Conservation (phyloP, 2,329 filamentous ascomycete species). For the Diaporthe batatas region DNA sequence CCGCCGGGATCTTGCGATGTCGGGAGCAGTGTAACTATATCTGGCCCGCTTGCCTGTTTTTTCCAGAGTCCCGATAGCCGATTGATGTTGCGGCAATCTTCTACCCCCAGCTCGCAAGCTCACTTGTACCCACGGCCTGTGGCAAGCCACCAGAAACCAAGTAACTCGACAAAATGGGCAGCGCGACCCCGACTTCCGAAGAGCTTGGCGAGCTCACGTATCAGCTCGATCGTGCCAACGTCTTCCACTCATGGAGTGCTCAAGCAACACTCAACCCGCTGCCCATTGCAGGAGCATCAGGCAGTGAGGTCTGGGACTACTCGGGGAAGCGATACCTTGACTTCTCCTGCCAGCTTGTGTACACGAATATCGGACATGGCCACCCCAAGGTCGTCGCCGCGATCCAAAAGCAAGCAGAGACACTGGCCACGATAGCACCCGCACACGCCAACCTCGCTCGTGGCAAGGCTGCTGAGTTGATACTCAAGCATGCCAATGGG, state of each 20-base stretch:
- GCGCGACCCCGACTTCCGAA: slow-evolving; percentile 34
- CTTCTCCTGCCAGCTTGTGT: slow-evolving; percentile 41
- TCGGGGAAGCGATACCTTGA: slow-evolving; percentile 42
- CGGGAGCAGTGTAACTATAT: slow-evolving; percentile 8
- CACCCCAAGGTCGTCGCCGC: slow-evolving; percentile 42
- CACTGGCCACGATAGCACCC: slow-evolving; percentile 37
- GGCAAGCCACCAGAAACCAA: not conserved
- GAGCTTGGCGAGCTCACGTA: slow-evolving; percentile 39
- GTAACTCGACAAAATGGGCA: slow-evolving; percentile 33
- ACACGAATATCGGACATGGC: slow-evolving; percentile 41
- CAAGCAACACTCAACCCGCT: slow-evolving; percentile 39
- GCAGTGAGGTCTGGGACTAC: slow-evolving; percentile 41
- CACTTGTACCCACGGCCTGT: not conserved
- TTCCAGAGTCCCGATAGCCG: not conserved
- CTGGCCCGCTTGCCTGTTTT: not conserved
- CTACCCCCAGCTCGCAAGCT: not conserved
- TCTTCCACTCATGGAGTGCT: slow-evolving; percentile 42
- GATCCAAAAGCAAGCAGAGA: slow-evolving; percentile 40
- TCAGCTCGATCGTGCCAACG: slow-evolving; percentile 39
- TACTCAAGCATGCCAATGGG: slow-evolving; percentile 40
- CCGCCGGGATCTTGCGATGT: slow-evolving; percentile 5
- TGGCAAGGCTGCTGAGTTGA: slow-evolving; percentile 40
- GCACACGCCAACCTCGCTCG: slow-evolving; percentile 41
- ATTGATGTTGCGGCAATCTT: not conserved
- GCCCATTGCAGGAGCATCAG: slow-evolving; percentile 38